Evolutionary conservation across 495 filamentous ascomycete species (phyloP).

Genomic region (Penicillium samsonianum): DNA sequence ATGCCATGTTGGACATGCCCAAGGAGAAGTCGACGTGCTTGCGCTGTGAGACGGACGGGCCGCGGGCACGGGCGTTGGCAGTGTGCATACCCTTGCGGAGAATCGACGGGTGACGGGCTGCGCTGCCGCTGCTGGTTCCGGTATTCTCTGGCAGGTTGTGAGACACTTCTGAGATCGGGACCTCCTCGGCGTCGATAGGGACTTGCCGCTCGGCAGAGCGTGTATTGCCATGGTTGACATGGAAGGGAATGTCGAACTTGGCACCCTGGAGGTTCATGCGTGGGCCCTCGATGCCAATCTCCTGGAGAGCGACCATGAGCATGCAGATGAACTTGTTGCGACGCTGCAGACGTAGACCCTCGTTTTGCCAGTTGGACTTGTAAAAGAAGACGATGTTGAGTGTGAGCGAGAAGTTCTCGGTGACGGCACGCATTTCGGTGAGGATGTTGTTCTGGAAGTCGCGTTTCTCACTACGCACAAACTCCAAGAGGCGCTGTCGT

Average conservation of each 20-base stretch:
- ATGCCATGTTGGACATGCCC: slow-evolving; percentile 62
- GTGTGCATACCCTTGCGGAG: slow-evolving; percentile 51
- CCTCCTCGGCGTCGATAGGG: slow-evolving; percentile 21
- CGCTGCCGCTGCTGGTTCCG: slow-evolving; percentile 25
- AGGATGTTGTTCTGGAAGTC: slow-evolving; percentile 90
- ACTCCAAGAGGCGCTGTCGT: slow-evolving; percentile 79
- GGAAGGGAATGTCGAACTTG: slow-evolving; percentile 59
- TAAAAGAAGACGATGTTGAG: slow-evolving; percentile 98
- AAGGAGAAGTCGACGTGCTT: slow-evolving; percentile 77
- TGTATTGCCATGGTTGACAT: slow-evolving; percentile 47
- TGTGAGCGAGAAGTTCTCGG: slow-evolving; percentile 69
- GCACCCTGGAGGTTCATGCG: slow-evolving; percentile 72
- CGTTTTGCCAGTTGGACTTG: slow-evolving; percentile 94
- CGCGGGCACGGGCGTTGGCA: slow-evolving; percentile 50
- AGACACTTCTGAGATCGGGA: slow-evolving; percentile 18
- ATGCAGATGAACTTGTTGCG: slow-evolving; percentile 96
- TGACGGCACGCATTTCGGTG: slow-evolving; percentile 75
- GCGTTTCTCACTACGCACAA: slow-evolving; percentile 81
- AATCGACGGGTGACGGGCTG: slow-evolving; percentile 51
- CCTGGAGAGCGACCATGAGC: slow-evolving; percentile 81
- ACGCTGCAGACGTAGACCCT: slow-evolving; percentile 81
- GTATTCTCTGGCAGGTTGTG: slow-evolving; percentile 33
- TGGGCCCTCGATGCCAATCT: slow-evolving; percentile 87
- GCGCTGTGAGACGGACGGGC: slow-evolving; percentile 56
- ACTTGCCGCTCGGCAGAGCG: slow-evolving; percentile 20